Evolutionary conservation across 2,329 filamentous ascomycete species (phyloP).

Genomic region (Dactylellina cionopaga): DNA sequence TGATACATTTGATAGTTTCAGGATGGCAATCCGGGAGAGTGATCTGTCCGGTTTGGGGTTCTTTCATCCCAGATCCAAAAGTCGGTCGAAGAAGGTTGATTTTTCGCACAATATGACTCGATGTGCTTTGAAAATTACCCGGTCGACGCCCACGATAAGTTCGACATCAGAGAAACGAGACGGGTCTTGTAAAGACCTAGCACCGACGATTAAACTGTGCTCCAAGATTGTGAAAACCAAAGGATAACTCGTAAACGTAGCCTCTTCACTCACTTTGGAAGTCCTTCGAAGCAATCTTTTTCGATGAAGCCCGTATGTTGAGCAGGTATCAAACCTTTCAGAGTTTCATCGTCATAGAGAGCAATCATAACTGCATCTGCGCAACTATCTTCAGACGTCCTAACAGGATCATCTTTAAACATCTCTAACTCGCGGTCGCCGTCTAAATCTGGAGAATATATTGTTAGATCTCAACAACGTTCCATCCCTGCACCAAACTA

Average conservation of each 20-base stretch:
- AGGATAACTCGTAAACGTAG: too few relatives aligned
- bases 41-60: not conserved
- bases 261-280: constrained; percentile 3
- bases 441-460: too few relatives aligned
- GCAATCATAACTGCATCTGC: not conserved
- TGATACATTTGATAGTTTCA: not conserved
- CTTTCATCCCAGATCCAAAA: not conserved
- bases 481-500: too few relatives aligned
- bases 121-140: not conserved
- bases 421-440: too few relatives aligned
- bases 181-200: not conserved
- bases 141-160: not conserved
- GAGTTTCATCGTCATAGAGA: not conserved
- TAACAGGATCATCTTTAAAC: too few relatives aligned
- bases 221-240: not conserved
- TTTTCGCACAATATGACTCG: constrained; percentile 13
- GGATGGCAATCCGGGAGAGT: not conserved
- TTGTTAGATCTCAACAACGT: too few relatives aligned
- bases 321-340: not conserved
- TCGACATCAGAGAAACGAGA: constrained; percentile 28
- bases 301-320: not conserved
- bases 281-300: not conserved
- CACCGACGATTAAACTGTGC: not conserved
- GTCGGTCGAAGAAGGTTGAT: constrained; percentile 6
- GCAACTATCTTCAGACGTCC: too few relatives aligned